Conservation (phyloP, 768 basidiomycete genomes). For the Postia placenta region DNA sequence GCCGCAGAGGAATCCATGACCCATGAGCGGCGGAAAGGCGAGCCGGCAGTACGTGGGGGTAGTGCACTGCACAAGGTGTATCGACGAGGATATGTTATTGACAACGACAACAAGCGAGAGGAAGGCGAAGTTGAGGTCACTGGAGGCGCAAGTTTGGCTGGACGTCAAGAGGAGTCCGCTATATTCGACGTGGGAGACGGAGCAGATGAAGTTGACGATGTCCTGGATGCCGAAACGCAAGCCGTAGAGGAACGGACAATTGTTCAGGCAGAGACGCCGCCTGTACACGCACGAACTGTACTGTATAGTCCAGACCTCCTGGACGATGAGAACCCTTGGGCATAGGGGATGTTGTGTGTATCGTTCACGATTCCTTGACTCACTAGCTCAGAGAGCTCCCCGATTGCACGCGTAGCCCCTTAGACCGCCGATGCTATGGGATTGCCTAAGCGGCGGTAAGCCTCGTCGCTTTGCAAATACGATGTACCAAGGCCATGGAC, state of each 20-base stretch:
- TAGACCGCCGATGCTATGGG: too few species aligned
- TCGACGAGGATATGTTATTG: constrained; percentile 38
- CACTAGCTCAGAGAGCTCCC: too few species aligned
- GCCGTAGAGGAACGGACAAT: constrained; percentile 18
- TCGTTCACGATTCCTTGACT: too few species aligned
- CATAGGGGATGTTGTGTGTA: too few species aligned
- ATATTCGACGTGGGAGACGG: constrained; percentile 28
- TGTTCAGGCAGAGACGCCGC: constrained; percentile 35
- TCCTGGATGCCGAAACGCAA: constrained; percentile 25
- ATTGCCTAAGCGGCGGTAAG: too few species aligned
- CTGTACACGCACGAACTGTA: constrained; percentile 34
- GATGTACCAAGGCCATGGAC: too few species aligned
- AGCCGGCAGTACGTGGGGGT: constrained; percentile 37
- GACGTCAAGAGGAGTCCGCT: constrained; percentile 15
- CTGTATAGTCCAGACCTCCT: constrained; percentile 28
- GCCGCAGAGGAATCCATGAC: constrained; percentile 48
- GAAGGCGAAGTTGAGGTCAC: constrained; percentile 38
- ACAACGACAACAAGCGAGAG: constrained; percentile 28
- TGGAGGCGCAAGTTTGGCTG: constrained; percentile 14
- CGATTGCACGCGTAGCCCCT: too few species aligned
- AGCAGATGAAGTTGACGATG: constrained; percentile 33
- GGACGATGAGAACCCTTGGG: constrained; percentile 56
- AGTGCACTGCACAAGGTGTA: constrained; percentile 48
- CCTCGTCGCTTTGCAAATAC: too few species aligned
- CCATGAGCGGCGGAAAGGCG: constrained; percentile 55